phyloP scores from a whole-genome alignment of 768 basidiomycete species.

The Grammothele lineata region DNA sequence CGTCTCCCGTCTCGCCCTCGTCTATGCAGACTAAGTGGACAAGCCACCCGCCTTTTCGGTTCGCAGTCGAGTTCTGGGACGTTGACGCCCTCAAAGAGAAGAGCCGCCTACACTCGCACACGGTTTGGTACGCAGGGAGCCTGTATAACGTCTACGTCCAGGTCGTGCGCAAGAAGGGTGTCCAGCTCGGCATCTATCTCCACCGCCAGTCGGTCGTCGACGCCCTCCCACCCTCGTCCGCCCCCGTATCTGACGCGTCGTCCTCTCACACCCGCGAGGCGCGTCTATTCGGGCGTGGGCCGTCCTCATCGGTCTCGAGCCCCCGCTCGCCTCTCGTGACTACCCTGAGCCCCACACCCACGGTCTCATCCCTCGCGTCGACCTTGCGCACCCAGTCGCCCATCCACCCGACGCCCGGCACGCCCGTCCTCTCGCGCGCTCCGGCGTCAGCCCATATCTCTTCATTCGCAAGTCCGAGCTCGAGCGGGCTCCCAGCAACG shows the following conservation, averaged over 20 bases:
- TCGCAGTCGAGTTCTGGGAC: slow-evolving; percentile 90
- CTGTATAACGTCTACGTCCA: slow-evolving; percentile 89
- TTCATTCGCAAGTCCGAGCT: slow-evolving; percentile 14
- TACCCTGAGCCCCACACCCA: too few species aligned
- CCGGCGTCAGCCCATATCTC: slow-evolving; percentile 2
- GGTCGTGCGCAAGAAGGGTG: slow-evolving; percentile 75
- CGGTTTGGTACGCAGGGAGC: slow-evolving; percentile 87
- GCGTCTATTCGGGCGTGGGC: slow-evolving; percentile 4
- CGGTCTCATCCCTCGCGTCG: too few species aligned
- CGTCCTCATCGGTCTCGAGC: slow-evolving; percentile 12
- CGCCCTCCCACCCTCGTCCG: slow-evolving; percentile 68
- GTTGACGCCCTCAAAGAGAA: slow-evolving; percentile 81
- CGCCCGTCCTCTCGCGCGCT: slow-evolving; percentile 5
- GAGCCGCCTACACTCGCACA: slow-evolving; percentile 75
- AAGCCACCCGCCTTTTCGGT: slow-evolving; percentile 75
- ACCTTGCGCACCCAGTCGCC: too few species aligned
- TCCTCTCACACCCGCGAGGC: slow-evolving; percentile 7
- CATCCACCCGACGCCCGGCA: slow-evolving; percentile 12
- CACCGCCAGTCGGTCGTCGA: slow-evolving; percentile 83
- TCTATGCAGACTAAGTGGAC: slow-evolving; percentile 52
- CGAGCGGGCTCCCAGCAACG: slow-evolving; percentile 35
- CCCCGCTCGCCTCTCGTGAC: slow-evolving; percentile 9
- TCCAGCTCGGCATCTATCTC: slow-evolving; percentile 84
- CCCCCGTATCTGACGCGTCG: slow-evolving; percentile 30
- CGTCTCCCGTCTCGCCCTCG: slow-evolving; percentile 34